Conservation (phyloP, 768 basidiomycete species). For the Termitomyces sp. region DNA sequence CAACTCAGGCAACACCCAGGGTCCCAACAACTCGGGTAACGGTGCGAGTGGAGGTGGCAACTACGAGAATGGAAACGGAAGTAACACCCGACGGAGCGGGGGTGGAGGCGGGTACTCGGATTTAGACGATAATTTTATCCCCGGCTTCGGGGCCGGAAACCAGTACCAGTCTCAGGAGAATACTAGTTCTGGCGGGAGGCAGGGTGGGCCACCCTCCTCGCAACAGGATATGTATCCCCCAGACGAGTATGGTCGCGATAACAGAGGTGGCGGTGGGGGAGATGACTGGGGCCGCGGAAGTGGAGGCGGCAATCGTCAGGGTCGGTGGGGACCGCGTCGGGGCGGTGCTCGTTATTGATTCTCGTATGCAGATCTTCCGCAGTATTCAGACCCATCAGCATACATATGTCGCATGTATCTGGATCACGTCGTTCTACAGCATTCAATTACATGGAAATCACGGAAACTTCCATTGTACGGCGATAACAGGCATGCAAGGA, state of each 20-base stretch:
- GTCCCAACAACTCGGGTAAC: conserved; percentile 30
- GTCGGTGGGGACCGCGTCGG: conserved; percentile 24
- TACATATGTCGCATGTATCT: background rate
- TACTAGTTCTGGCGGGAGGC: conserved; percentile 13
- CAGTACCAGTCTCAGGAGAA: conserved; percentile 8
- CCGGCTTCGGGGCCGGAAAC: conserved; percentile 45
- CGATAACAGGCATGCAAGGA: background rate
- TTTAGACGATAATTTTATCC: conserved; percentile 54
- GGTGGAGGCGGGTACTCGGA: conserved; percentile 16
- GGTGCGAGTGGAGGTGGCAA: conserved; percentile 10
- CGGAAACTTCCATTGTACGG: background rate
- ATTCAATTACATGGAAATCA: background rate
- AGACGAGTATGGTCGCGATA: conserved; percentile 33
- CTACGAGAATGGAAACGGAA: conserved; percentile 8
- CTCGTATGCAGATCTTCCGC: background rate
- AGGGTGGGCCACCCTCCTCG: conserved; percentile 21
- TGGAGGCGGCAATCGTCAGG: conserved; percentile 22
- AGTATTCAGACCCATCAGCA: background rate
- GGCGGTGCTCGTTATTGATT: conserved; percentile 17
- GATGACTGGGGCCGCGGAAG: conserved; percentile 27
- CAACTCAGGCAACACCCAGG: conserved; percentile 6
- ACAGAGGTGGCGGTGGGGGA: conserved; percentile 26
- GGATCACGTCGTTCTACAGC: background rate
- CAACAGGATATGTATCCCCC: conserved; percentile 48
- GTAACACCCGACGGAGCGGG: conserved; percentile 14